Base-by-base conservation (phyloP, 2,329 filamentous ascomycete species). In the Colletotrichum sp. region DNA sequence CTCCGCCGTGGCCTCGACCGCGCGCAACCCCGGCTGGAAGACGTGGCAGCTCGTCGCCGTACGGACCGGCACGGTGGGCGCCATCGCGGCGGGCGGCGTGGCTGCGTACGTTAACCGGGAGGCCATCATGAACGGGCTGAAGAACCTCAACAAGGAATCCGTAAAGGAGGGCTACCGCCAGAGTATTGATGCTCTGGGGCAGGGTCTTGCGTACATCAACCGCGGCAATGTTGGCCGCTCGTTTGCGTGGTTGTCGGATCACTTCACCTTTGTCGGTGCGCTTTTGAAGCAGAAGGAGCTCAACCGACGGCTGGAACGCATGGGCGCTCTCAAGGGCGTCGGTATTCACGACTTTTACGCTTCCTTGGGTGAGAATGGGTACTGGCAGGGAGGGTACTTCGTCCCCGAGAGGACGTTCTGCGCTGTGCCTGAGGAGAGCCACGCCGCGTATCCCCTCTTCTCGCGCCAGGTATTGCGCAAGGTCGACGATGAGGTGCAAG, bases 191-290 rank as follows among this genome's bases (percentile, higher is more conserved):
- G 84, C 87, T 4, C 82, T 90, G 28, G 89, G 88, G 15, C 89
- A 91, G 76, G 90, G 89, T 3, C 85, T 91, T 10, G 89, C 89
- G 13, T 91, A 92, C 78, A 86, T 92, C 81, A 91, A 91, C 81
- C 86, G 89, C 8, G 89, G 90, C 16, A 91, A 89, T 57, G 89
- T 92, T 3, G 92, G 92, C 4, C 90, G 92, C 71, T 95, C 95
- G 2, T 94, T 95, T 79, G 90, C 89, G 21, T 98, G 95, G 93
- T 91, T 96, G 6, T 92, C 93, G 0, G 94, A 94, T 18, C 96
- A 98, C 83, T 91, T 98, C 68, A 95, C 95, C 44, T 98, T 98
- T 80, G 94, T 98, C 2, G 95, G 95, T 0, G 93, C 94, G 62
- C 88, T 98, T 3, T 90, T 95, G 78, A 93, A 94, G 69, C 92